These are phyloP conservation scores for Saccharomyces hybrid DNA, from an alignment of 1,139 yeast genomes.

Conservation along the genomic window DNA sequence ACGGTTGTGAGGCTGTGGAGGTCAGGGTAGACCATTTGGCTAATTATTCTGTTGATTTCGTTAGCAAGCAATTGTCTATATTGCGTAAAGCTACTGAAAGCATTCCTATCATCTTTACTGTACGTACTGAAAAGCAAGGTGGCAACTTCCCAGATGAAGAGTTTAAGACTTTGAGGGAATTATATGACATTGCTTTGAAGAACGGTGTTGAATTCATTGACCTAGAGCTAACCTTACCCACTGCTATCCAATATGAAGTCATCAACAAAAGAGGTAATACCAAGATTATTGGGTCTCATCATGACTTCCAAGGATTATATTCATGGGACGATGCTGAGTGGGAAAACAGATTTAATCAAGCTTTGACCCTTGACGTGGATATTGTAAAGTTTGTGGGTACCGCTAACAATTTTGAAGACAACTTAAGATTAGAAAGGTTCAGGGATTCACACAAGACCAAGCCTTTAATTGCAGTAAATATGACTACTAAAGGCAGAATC, in stretches of 20 bases:
- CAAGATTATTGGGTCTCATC: conserved; percentile 74
- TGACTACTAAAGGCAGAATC: conserved; percentile 68
- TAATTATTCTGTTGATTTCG: conserved; percentile 44
- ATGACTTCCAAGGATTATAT: conserved; percentile 56
- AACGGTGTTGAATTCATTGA: conserved; percentile 55
- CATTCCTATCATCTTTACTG: conserved; percentile 75
- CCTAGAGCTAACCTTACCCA: conserved; percentile 42
- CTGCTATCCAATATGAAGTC: conserved; percentile 35
- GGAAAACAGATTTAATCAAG: conserved; percentile 65
- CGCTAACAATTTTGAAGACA: conserved; percentile 60
- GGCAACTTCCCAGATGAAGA: conserved; percentile 65
- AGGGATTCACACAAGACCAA: conserved; percentile 43
- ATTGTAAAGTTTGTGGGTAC: conserved; percentile 77
- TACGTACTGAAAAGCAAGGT: conserved; percentile 74
- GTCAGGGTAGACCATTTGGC: conserved; percentile 68
- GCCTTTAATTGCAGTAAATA: conserved; percentile 80
- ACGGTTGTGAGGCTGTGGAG: conserved; percentile 79
- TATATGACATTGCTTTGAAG: conserved; percentile 59
- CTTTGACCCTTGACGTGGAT: conserved; percentile 59
- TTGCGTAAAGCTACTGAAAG: conserved; percentile 52
- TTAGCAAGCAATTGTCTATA: conserved; percentile 66
- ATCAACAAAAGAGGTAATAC: conserved; percentile 50
- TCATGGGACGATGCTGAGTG: conserved; percentile 68
- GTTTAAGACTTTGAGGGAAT: conserved; percentile 40
- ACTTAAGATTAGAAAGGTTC: conserved; percentile 63